phyloP scores from a whole-genome alignment of 2,329 filamentous ascomycete genomes.

The Colletotrichum tanaceti region DNA sequence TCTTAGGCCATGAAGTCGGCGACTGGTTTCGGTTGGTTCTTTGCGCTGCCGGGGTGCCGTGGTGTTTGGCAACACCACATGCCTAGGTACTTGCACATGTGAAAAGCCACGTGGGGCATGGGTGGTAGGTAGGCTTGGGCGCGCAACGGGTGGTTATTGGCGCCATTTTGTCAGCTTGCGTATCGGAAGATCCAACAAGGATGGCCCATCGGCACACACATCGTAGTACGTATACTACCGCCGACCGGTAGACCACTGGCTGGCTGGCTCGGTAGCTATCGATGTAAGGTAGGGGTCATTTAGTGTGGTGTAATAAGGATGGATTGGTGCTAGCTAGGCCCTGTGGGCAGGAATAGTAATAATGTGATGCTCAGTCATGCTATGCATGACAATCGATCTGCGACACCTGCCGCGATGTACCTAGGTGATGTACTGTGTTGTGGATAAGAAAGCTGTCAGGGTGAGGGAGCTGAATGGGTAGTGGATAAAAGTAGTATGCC shows the following conservation, averaged over 20 bases:
- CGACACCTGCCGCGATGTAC: slow-evolving; percentile 8
- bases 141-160: too few relatives aligned
- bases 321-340: too few relatives aligned
- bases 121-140: slow-evolving; percentile 24
- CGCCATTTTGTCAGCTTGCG: slow-evolving; percentile 8
- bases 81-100: slow-evolving; percentile 8
- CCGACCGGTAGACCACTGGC: background rate
- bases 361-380: too few relatives aligned
- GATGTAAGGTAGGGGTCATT: too few relatives aligned
- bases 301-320: too few relatives aligned
- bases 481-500: too few relatives aligned
- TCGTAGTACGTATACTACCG: too few relatives aligned
- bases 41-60: background rate
- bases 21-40: background rate
- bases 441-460: background rate
- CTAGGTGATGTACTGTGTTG: background rate
- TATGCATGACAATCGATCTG: too few relatives aligned
- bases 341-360: too few relatives aligned
- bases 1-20: slow-evolving; percentile 1
- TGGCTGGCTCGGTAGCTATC: slow-evolving; percentile 10
- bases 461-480: too few relatives aligned
- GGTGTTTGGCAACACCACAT: background rate
- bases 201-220: slow-evolving; percentile 15
- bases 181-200: background rate
- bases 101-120: slow-evolving; percentile 9